Conservation (phyloP, 1,139 yeast species). For the Kurtzmaniella natalensis region DNA sequence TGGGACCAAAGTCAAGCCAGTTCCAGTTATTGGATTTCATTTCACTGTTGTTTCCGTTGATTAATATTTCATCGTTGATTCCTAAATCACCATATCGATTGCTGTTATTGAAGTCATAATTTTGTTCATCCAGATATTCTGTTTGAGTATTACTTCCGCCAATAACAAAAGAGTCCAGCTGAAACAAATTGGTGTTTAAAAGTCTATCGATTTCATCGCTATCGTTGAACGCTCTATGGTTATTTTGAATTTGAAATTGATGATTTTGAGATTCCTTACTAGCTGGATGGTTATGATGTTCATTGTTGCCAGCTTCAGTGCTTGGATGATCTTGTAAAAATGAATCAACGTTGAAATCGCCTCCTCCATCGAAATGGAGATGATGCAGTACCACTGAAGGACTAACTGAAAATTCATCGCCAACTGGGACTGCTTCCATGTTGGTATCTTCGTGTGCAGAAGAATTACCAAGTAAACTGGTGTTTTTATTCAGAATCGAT, state of each 20-base stretch:
- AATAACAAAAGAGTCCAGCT: slow-evolving; percentile 25
- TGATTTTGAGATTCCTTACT: slow-evolving; percentile 1
- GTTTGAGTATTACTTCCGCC: slow-evolving; percentile 11
- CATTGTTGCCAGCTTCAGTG: not conserved
- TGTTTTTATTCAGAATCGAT: slow-evolving; percentile 14
- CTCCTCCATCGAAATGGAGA: slow-evolving; percentile 10
- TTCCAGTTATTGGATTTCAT: slow-evolving; percentile 18
- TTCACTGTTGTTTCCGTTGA: slow-evolving; percentile 12
- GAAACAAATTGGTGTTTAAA: slow-evolving; percentile 38
- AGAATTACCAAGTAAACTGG: not conserved
- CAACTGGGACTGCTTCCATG: not conserved
- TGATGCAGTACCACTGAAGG: slow-evolving; percentile 10
- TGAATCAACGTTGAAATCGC: slow-evolving; percentile 12
- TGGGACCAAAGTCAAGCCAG: slow-evolving; percentile 29
- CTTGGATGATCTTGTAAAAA: slow-evolving; percentile 10
- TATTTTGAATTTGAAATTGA: not conserved
- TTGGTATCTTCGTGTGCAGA: not conserved
- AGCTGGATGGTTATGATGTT: slow-evolving; percentile 1
- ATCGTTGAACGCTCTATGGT: not conserved
- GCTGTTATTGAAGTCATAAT: slow-evolving; percentile 15
- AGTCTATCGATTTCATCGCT: slow-evolving; percentile 41
- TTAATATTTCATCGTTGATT: slow-evolving; percentile 8
- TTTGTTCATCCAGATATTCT: slow-evolving; percentile 13
- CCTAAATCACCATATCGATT: slow-evolving; percentile 5
- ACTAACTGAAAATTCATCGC: no score